Evolutionary conservation across 352 stramenopile genomes (phyloP).

Genomic region (Phytopythium boreale): DNA sequence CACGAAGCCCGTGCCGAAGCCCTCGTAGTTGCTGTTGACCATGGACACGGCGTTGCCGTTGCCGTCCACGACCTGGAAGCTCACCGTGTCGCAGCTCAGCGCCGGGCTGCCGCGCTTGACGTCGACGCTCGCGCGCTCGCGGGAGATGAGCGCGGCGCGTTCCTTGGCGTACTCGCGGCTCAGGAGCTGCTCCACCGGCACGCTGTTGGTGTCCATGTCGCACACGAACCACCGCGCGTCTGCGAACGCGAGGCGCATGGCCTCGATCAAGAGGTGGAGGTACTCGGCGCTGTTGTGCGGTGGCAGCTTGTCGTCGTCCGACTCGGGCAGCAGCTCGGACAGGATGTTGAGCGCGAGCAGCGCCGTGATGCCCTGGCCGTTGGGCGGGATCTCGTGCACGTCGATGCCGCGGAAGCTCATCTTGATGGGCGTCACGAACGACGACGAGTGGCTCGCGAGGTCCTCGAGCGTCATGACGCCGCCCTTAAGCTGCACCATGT

Average conservation of each 20-base stretch:
- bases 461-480: constrained; percentile 85
- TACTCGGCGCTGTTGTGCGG: constrained; percentile 61
- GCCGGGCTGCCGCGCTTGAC: constrained; percentile 52
- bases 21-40: constrained; percentile 98
- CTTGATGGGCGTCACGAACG: constrained; percentile 91
- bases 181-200: constrained; percentile 75
- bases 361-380: constrained; percentile 95
- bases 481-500: constrained; percentile 58
- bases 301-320: constrained; percentile 23
- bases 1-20: constrained; percentile 95
- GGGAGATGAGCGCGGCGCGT: constrained; percentile 41
- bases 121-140: constrained; percentile 45
- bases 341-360: constrained; percentile 95
- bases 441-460: constrained; percentile 79
- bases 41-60: constrained; percentile 96
- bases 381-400: constrained; percentile 94
- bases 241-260: constrained; percentile 92
- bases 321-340: constrained; percentile 48
- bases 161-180: constrained; percentile 68
- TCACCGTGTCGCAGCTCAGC: constrained; percentile 90
- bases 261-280: constrained; percentile 91
- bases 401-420: constrained; percentile 82
- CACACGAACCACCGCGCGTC: constrained; percentile 88
- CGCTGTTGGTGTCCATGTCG: constrained; percentile 56
- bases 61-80: constrained; percentile 95